Percentiles rank a stretch among this genome's conserved stretches.
Evolutionary conservation across 148 eudicot species (phyloP).

Genomic region (Vaccinium corymbosum): DNA sequence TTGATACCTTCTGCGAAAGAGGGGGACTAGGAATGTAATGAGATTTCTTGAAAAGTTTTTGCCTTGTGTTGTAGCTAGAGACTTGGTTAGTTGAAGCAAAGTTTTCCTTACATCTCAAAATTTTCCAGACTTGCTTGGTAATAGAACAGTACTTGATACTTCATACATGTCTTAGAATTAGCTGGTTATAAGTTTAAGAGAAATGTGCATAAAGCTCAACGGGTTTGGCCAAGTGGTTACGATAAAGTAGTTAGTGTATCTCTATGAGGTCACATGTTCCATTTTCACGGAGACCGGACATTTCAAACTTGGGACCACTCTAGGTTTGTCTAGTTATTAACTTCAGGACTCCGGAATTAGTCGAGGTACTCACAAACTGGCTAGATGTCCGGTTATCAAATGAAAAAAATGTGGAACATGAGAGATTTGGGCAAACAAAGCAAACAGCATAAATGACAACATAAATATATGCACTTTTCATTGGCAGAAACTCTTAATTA

Average conservation of each 20-base stretch:
- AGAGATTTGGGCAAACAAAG: neutral
- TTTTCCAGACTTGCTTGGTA: no score
- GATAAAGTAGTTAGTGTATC: no score
- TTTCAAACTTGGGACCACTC: no score
- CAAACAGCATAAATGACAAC: neutral
- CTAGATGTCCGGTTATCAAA: no score
- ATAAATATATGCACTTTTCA: neutral
- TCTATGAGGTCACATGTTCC: no score
- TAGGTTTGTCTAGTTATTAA: no score
- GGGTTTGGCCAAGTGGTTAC: no score
- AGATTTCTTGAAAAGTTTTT: slow-evolving; percentile 1
- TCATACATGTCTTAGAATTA: neutral
- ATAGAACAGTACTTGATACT: no score
- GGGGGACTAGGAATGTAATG: slow-evolving; percentile 5
- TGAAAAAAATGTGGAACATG: neutral
- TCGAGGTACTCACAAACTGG: no score
- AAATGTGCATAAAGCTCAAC: neutral
- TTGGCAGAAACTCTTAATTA: slow-evolving; percentile 13
- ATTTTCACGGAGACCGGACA: no score
- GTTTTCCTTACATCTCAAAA: neutral
- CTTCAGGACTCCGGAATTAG: no score
- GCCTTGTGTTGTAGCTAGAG: neutral
- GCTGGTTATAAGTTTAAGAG: neutral
- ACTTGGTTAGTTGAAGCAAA: slow-evolving; percentile 10
- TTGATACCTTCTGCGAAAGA: neutral